Evolutionary conservation across 2,329 filamentous ascomycete species (phyloP).

Genomic region (Diaporthe sp.): DNA sequence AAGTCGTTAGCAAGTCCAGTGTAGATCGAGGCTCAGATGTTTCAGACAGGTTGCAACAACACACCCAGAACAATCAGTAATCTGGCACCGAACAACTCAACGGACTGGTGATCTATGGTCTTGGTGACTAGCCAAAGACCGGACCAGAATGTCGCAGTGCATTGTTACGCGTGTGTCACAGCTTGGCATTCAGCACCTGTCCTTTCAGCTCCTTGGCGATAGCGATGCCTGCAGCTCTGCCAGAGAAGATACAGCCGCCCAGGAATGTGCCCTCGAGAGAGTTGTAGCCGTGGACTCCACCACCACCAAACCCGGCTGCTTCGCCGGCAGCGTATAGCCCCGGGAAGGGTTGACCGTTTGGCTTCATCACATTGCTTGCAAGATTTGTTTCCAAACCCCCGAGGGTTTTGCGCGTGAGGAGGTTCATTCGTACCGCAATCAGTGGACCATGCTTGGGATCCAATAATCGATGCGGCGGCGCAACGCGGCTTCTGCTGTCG

Average conservation of each 20-base stretch:
- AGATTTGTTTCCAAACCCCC: slow-evolving; percentile 72
- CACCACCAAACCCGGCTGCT: slow-evolving; percentile 71
- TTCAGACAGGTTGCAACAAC: neutral
- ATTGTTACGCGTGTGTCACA: slow-evolving; percentile 11
- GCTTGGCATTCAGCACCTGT: slow-evolving; percentile 23
- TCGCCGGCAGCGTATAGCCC: slow-evolving; percentile 73
- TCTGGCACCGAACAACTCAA: neutral
- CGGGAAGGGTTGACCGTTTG: slow-evolving; percentile 61
- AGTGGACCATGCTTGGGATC: slow-evolving; percentile 69
- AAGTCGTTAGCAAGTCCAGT: neutral
- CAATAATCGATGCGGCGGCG: slow-evolving; percentile 65
- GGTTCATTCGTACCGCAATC: slow-evolving; percentile 71
- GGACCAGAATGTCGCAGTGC: neutral
- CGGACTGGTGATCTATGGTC: too few relatives aligned
- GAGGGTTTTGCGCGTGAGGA: slow-evolving; percentile 72
- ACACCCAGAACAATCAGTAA: neutral
- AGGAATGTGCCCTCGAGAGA: slow-evolving; percentile 73
- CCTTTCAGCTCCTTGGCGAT: slow-evolving; percentile 61
- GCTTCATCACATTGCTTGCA: slow-evolving; percentile 65
- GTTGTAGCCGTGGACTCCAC: slow-evolving; percentile 72
- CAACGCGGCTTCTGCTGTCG: slow-evolving; percentile 64
- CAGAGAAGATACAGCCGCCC: slow-evolving; percentile 74
- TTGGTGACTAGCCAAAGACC: neutral
- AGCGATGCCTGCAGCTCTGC: slow-evolving; percentile 66
- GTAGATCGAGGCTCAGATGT: neutral